phyloP scores from a whole-genome alignment of 805 yeast genomes.

The Candida sonorensis region DNA sequence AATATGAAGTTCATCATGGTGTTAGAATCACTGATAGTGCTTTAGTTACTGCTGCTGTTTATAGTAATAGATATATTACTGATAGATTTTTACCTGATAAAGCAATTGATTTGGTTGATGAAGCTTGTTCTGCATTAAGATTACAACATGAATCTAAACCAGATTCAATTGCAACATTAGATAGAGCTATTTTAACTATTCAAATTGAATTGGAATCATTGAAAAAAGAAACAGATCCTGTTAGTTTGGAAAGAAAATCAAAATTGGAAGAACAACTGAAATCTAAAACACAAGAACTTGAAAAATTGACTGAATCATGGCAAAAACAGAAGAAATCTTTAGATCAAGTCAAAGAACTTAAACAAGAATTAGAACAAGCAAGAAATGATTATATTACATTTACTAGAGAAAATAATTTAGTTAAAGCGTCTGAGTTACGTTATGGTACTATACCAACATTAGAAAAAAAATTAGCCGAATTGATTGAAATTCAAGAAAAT shows the following conservation, averaged over 20 bases:
- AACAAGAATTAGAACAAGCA: conserved; percentile 79
- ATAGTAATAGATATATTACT: conserved; percentile 83
- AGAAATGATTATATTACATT: conserved; percentile 74
- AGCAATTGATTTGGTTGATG: conserved; percentile 95
- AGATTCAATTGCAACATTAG: conserved; percentile 84
- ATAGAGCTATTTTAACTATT: conserved; percentile 85
- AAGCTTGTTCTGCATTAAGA: conserved; percentile 91
- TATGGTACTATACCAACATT: conserved; percentile 81
- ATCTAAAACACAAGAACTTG: conserved; percentile 55
- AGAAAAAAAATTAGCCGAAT: conserved; percentile 50
- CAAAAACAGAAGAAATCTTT: conserved; percentile 72
- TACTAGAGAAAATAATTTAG: conserved; percentile 82
- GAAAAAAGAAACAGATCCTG: conserved; percentile 83
- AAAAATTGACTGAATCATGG: conserved; percentile 78
- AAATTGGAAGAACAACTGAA: conserved; percentile 64
- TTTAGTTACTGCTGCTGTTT: conserved; percentile 85
- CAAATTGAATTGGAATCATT: conserved; percentile 92
- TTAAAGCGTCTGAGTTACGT: conserved; percentile 80
- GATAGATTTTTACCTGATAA: conserved; percentile 92
- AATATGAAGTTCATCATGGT: conserved; percentile 96
- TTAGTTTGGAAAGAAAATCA: conserved; percentile 73
- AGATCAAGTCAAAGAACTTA: conserved; percentile 71
- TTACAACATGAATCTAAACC: conserved; percentile 97
- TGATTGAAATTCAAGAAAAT: conserved; percentile 27
- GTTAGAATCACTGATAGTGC: conserved; percentile 91